Percentiles rank a stretch among this genome's conserved stretches.
Conservation (phyloP, 257 asterid genomes). For the Nyctanthes arbortristis region DNA sequence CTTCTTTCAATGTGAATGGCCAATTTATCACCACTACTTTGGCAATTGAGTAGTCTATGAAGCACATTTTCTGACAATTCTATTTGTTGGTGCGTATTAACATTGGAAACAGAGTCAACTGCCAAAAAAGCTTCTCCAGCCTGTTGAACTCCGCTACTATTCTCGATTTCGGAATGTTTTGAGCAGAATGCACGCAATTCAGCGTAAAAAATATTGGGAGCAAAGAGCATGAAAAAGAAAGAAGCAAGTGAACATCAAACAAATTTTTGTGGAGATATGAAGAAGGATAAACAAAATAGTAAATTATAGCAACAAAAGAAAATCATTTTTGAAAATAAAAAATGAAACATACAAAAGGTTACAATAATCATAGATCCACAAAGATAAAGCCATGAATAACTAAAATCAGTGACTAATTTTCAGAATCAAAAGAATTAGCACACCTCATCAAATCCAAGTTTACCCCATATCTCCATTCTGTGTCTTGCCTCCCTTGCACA, state of each 20-base stretch:
- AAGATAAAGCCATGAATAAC: background rate
- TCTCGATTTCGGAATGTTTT: slow-evolving; percentile 78
- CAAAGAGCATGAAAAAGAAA: slow-evolving; percentile 15
- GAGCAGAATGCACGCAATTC: slow-evolving; percentile 95
- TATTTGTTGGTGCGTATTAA: slow-evolving; percentile 28
- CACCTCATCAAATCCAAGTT: slow-evolving; percentile 92
- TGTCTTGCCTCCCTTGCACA: slow-evolving; percentile 97
- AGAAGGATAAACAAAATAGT: slow-evolving; percentile 17
- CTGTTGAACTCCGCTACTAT: slow-evolving; percentile 43
- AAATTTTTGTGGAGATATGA: background rate
- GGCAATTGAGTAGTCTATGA: slow-evolving; percentile 30
- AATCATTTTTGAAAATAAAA: background rate
- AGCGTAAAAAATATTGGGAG: slow-evolving; percentile 47
- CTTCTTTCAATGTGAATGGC: slow-evolving; percentile 31
- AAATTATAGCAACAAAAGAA: background rate
- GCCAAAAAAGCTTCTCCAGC: slow-evolving; percentile 39
- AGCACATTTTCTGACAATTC: slow-evolving; percentile 23
- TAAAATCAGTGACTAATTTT: background rate
- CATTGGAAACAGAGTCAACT: slow-evolving; percentile 45
- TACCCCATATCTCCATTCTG: slow-evolving; percentile 99
- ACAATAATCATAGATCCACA: background rate
- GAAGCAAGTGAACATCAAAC: slow-evolving; percentile 8
- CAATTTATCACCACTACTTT: slow-evolving; percentile 36
- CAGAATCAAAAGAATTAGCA: slow-evolving; percentile 28
- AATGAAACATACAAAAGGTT: background rate